A percentile compares a stretch with the other conserved stretches of the same genome.
phyloP scores from a whole-genome alignment of 805 yeast species.

The Hanseniaspora guilliermondii region DNA sequence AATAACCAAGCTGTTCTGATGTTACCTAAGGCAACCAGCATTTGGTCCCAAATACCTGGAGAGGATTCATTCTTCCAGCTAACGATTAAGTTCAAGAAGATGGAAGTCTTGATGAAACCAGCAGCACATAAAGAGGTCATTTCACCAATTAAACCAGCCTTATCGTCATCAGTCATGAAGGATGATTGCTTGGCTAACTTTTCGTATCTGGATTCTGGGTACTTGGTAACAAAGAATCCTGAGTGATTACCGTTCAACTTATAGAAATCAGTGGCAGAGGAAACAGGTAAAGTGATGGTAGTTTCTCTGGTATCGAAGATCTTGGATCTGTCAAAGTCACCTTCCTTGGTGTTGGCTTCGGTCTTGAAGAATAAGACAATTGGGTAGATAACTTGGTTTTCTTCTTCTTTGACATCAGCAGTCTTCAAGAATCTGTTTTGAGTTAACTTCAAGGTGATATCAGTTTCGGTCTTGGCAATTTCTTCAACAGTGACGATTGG shows the following conservation, averaged over 20 bases:
- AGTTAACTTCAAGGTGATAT: constrained; percentile 39
- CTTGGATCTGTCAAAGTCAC: constrained; percentile 48
- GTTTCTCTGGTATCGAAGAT: constrained; percentile 42
- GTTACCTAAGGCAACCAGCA: constrained; percentile 36
- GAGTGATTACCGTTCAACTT: constrained; percentile 63
- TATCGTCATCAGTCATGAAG: constrained; percentile 57
- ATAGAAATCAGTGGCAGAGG: constrained; percentile 34
- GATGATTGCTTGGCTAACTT: constrained; percentile 50
- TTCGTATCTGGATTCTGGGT: constrained; percentile 54
- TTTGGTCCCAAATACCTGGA: constrained; percentile 58
- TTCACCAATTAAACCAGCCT: constrained; percentile 72
- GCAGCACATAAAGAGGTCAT: constrained; percentile 59
- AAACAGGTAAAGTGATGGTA: constrained; percentile 34
- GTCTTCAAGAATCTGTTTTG: constrained; percentile 68
- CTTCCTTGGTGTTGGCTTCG: constrained; percentile 19
- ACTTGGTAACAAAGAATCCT: constrained; percentile 65
- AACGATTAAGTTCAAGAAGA: constrained; percentile 45
- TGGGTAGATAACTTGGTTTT: constrained; percentile 56
- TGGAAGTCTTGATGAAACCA: constrained; percentile 53
- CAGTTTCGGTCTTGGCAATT: constrained; percentile 42
- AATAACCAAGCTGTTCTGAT: constrained; percentile 44
- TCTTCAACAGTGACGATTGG: constrained; percentile 62
- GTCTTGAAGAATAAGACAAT: constrained; percentile 58
- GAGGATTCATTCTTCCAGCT: constrained; percentile 49
- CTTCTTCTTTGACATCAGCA: constrained; percentile 66